A percentile compares a stretch with the other conserved stretches of the same genome.
phyloP scores from a whole-genome alignment of 345 rosid species.

The Linum usitatissimum region DNA sequence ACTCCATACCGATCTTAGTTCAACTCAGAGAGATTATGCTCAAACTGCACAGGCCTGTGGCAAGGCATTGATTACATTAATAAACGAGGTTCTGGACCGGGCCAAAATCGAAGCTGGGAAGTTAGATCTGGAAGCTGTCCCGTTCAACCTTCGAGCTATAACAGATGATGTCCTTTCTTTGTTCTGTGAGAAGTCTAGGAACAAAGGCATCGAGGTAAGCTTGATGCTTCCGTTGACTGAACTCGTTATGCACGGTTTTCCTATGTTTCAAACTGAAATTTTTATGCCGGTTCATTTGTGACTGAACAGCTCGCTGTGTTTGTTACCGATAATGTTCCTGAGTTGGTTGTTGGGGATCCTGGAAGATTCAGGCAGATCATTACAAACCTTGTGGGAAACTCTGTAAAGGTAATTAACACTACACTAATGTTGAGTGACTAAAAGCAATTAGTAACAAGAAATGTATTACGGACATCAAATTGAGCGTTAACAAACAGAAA shows the following conservation, averaged over 20 bases:
- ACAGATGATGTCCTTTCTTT: constrained; percentile 92
- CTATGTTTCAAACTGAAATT: constrained; percentile 15
- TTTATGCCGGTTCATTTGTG: not conserved
- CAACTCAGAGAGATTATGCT: constrained; percentile 86
- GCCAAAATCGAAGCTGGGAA: constrained; percentile 97
- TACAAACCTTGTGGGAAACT: constrained; percentile 92
- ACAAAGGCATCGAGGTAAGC: constrained; percentile 83
- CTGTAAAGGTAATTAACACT: constrained; percentile 64
- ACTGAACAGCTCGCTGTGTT: constrained; percentile 71
- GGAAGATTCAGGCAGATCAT: constrained; percentile 94
- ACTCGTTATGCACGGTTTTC: not conserved
- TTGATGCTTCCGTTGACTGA: not conserved
- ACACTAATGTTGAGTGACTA: too few species aligned
- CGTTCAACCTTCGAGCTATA: constrained; percentile 66
- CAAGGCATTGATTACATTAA: constrained; percentile 79
- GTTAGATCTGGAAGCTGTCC: constrained; percentile 77
- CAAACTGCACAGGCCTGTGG: constrained; percentile 96
- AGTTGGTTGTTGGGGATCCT: constrained; percentile 76
- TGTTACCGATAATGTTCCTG: constrained; percentile 87
- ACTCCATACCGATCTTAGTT: constrained; percentile 77
- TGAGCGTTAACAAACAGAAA: too few species aligned
- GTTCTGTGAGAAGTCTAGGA: constrained; percentile 86
- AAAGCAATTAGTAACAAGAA: too few species aligned
- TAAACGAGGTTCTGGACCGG: constrained; percentile 95
- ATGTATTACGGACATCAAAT: too few species aligned